Conservation (phyloP, 1,284 basidiomycete species). For the Trichosporon faecale region DNA sequence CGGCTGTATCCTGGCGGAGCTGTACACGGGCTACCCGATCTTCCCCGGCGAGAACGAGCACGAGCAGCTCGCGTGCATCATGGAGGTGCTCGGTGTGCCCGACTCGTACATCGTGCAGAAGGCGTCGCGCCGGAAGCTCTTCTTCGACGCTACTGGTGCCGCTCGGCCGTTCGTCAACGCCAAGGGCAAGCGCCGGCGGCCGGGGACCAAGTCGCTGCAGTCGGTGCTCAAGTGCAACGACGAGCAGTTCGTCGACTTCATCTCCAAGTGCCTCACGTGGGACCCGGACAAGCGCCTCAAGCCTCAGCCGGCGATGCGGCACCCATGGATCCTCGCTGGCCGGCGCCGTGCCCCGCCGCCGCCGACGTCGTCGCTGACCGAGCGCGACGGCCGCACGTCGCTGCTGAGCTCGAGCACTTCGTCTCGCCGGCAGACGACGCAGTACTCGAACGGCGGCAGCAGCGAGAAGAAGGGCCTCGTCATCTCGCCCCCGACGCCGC, state of each 20-base stretch:
- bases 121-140: slow-evolving; percentile 88
- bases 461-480: slow-evolving; percentile 30
- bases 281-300: slow-evolving; percentile 95
- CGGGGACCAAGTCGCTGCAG: slow-evolving; percentile 82
- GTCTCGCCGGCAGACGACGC: slow-evolving; percentile 14
- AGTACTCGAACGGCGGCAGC: slow-evolving; percentile 11
- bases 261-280: slow-evolving; percentile 94
- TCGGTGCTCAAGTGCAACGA: slow-evolving; percentile 83
- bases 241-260: slow-evolving; percentile 62
- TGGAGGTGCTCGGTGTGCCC: slow-evolving; percentile 95
- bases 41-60: slow-evolving; percentile 99
- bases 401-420: slow-evolving; percentile 17
- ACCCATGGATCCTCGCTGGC: slow-evolving; percentile 72
- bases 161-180: slow-evolving; percentile 94
- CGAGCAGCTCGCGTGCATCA: slow-evolving; percentile 97
- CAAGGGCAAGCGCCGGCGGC: slow-evolving; percentile 87
- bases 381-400: slow-evolving; percentile 17
- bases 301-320: slow-evolving; percentile 87
- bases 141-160: slow-evolving; percentile 91
- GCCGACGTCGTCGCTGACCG: slow-evolving; percentile 15
- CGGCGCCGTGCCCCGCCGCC: slow-evolving; percentile 53
- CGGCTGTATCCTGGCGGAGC: slow-evolving; percentile 94
- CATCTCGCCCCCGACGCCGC: slow-evolving; percentile 49
- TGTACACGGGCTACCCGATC: slow-evolving; percentile 98
- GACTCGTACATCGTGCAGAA: slow-evolving; percentile 93